Percentiles rank a stretch among this genome's conserved stretches.
Evolutionary conservation across 2,329 filamentous ascomycete species (phyloP).

Genomic region (Cladophialophora bantiana): DNA sequence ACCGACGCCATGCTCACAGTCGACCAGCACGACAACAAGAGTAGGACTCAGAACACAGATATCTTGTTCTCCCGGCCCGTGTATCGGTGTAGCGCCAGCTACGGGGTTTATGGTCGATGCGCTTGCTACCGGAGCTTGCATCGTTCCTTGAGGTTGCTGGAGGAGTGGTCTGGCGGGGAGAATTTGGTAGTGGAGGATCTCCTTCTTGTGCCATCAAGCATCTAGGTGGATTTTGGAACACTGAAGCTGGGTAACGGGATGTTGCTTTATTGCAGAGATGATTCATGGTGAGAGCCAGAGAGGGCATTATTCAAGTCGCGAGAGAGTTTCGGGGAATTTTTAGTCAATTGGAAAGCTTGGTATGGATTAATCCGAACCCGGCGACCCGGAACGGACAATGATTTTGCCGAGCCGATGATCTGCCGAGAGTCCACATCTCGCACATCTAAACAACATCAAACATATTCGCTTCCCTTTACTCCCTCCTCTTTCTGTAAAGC

Average conservation of each 20-base stretch:
- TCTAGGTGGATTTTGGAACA: neutral
- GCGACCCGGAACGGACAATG: neutral
- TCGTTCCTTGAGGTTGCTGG: slow-evolving; percentile 14
- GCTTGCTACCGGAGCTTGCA: slow-evolving; percentile 22
- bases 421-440: neutral
- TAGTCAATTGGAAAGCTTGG: slow-evolving; percentile 15
- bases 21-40: slow-evolving; percentile 21
- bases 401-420: neutral
- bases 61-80: slow-evolving; percentile 33
- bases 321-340: slow-evolving; percentile 24
- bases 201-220: neutral
- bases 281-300: neutral
- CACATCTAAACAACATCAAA: neutral
- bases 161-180: neutral
- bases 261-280: neutral
- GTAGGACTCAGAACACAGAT: slow-evolving; percentile 29
- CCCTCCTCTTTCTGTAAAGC: neutral
- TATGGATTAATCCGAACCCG: neutral
- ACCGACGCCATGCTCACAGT: slow-evolving; percentile 26
- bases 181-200: neutral
- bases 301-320: slow-evolving; percentile 6
- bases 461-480: neutral
- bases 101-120: slow-evolving; percentile 28
- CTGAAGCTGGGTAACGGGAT: neutral
- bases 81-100: slow-evolving; percentile 26